Conservation (phyloP, 345 rosid genomes). For the Corchorus capsularis region DNA sequence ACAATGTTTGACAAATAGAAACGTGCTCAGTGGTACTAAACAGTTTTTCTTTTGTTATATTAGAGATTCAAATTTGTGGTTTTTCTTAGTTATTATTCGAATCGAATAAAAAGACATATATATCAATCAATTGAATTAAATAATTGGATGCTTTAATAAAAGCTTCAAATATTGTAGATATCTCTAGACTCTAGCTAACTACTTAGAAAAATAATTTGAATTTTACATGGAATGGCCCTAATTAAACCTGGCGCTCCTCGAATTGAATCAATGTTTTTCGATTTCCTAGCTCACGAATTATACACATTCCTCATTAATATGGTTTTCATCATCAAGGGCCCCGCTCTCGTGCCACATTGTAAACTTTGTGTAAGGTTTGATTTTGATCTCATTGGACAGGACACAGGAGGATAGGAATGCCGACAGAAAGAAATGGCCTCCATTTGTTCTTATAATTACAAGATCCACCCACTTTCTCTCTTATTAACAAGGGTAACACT, state of each 20-base stretch:
- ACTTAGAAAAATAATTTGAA: background rate
- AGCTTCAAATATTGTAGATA: too few species aligned
- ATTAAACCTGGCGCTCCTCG: background rate
- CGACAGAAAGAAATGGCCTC: too few species aligned
- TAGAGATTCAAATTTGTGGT: too few species aligned
- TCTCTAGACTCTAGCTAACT: too few species aligned
- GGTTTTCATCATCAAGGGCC: background rate
- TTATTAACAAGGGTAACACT: background rate
- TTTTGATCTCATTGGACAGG: background rate
- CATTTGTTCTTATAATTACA: conserved; percentile 5
- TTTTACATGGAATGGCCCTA: too few species aligned
- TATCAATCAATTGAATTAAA: too few species aligned
- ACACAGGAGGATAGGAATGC: background rate
- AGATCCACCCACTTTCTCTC: background rate
- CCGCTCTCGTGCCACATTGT: background rate
- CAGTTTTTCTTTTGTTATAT: too few species aligned
- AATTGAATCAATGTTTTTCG: background rate
- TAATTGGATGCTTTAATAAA: too few species aligned
- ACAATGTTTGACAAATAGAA: background rate
- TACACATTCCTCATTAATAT: background rate
- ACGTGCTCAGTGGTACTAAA: too few species aligned
- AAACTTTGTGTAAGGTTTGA: too few species aligned
- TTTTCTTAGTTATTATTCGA: too few species aligned
- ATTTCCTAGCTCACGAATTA: background rate
- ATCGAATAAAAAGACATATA: too few species aligned